A percentile compares a stretch with the other conserved stretches of the same genome.
Evolutionary conservation across 805 yeast species (phyloP).

Genomic region (Ogataea wickerhamii): DNA sequence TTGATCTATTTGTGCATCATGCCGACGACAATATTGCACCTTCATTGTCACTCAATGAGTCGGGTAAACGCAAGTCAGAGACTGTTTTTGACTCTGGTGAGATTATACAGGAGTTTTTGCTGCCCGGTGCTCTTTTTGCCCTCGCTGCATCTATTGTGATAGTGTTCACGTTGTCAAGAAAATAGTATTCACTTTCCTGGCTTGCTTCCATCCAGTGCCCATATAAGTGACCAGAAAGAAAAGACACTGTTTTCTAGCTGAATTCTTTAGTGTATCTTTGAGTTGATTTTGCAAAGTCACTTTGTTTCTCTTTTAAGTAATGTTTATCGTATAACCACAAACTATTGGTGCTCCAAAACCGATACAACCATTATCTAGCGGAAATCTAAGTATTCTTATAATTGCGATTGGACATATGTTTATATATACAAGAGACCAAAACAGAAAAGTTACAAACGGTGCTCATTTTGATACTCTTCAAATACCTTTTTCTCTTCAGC

Average conservation of each 20-base stretch:
- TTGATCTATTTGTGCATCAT: slow-evolving; percentile 70
- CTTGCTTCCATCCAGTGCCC: too few relatives aligned
- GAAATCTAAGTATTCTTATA: too few relatives aligned
- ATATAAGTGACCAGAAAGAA: too few relatives aligned
- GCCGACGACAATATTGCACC: slow-evolving; percentile 43
- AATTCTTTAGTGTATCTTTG: too few relatives aligned
- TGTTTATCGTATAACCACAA: too few relatives aligned
- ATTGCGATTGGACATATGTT: too few relatives aligned
- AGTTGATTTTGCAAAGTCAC: too few relatives aligned
- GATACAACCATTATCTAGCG: too few relatives aligned
- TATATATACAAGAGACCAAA: not conserved
- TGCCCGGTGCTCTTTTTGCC: slow-evolving; percentile 61
- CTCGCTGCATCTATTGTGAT: slow-evolving; percentile 57
- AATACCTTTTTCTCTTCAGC: slow-evolving; percentile 23
- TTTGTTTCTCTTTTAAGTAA: too few relatives aligned
- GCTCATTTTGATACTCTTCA: slow-evolving; percentile 14
- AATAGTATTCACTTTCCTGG: too few relatives aligned
- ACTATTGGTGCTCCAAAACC: too few relatives aligned
- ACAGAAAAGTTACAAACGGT: slow-evolving; percentile 2
- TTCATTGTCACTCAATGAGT: slow-evolving; percentile 3
- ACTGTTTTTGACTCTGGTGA: slow-evolving; percentile 2
- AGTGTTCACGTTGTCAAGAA: slow-evolving; percentile 51
- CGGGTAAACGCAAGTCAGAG: slow-evolving; percentile 5
- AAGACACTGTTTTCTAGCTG: too few relatives aligned
- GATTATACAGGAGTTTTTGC: slow-evolving; percentile 53